Conservation (phyloP, 129 eudicot genomes). For the Logfia minima region DNA sequence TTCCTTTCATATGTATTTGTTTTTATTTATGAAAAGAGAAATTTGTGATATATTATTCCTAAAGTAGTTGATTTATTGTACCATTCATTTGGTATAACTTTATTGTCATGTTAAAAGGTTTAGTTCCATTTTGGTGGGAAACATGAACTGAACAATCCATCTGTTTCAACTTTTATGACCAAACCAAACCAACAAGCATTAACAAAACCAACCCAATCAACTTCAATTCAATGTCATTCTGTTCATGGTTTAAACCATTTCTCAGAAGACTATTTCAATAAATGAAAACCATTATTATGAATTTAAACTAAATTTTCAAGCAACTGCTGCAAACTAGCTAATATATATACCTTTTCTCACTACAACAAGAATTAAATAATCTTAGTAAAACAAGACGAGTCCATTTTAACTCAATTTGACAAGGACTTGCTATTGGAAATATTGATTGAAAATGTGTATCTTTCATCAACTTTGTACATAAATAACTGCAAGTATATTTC, state of each 20-base stretch:
- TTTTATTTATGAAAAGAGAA: background rate
- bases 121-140: background rate
- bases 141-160: background rate
- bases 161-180: conserved; percentile 6
- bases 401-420: background rate
- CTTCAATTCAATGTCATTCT: background rate
- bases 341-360: too few relatives aligned
- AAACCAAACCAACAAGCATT: conserved; percentile 7
- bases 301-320: background rate
- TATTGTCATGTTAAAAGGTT: background rate
- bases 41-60: background rate
- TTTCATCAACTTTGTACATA: too few relatives aligned
- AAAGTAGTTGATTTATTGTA: background rate
- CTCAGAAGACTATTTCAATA: background rate
- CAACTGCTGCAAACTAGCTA: background rate
- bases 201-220: background rate
- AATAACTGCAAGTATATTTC: too few relatives aligned
- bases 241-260: background rate
- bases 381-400: background rate
- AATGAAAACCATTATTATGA: background rate
- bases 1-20: background rate
- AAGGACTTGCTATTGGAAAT: background rate
- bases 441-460: too few relatives aligned
- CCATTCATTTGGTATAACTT: background rate
- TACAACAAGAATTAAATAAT: background rate